These are phyloP conservation scores for Citrus unshiu DNA, from an alignment of 345 rosid genomes.

Conservation along the genomic window DNA sequence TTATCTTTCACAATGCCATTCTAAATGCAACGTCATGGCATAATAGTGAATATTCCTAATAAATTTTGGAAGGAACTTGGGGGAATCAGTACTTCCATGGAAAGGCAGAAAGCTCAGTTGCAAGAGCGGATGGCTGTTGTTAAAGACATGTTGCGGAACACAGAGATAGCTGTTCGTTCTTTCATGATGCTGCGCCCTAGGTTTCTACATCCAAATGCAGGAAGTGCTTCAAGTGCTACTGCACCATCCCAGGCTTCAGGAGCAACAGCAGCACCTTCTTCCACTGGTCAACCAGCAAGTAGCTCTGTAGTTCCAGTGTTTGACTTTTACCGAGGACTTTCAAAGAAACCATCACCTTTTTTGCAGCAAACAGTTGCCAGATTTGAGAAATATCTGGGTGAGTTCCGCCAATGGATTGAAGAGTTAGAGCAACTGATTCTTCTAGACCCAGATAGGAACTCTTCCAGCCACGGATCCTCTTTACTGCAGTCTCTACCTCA, in stretches of 20 bases:
- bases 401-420: conserved; percentile 87
- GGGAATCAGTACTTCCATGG: conserved; percentile 75
- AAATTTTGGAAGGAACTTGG: conserved; percentile 71
- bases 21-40: neutral
- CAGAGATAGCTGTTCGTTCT: conserved; percentile 86
- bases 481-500: conserved; percentile 82
- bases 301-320: conserved; percentile 53
- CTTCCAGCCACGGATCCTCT: conserved; percentile 44
- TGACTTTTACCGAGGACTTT: conserved; percentile 86
- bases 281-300: conserved; percentile 51
- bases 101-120: conserved; percentile 72
- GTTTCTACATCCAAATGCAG: conserved; percentile 55
- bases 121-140: conserved; percentile 75
- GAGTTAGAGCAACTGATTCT: conserved; percentile 90
- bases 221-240: conserved; percentile 44
- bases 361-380: conserved; percentile 74
- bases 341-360: conserved; percentile 86
- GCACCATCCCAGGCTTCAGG: conserved; percentile 68
- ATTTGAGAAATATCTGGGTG: conserved; percentile 81
- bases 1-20: neutral
- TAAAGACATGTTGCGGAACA: conserved; percentile 78
- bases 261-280: conserved; percentile 41
- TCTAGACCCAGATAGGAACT: conserved; percentile 63
- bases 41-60: neutral
- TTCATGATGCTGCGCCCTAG: conserved; percentile 80